Evolutionary conservation across 768 basidiomycete genomes (phyloP), one percentile per base, ranked within the genome.

Genomic region (Boletus sp.): DNA sequence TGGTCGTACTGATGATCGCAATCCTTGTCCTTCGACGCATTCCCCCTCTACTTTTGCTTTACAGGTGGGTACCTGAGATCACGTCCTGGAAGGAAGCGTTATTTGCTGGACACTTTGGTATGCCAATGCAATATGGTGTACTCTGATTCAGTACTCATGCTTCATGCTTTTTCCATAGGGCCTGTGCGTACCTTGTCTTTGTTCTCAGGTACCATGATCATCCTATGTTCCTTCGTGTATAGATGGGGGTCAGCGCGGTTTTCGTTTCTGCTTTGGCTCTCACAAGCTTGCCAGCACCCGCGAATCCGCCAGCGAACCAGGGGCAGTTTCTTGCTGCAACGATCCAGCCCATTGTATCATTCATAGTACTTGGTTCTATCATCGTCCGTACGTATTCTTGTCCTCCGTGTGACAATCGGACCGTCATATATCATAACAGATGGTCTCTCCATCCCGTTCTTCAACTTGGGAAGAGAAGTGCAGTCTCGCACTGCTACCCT

Each of bases 241-340:
- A 93, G 78, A 94, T 97, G 90, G 95, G 95, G 48, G 93, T 97
- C 23, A 85, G 88, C 0, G 88, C 96, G 7, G 77, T 98, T 42
- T 99, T 98, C 69, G 87, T 98, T 51, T 84, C 88, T 10, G 85
- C 83, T 0, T 70, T 93, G 27, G 90, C 92, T 4, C 67, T 84
- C 9, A 78, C 78, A 23, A 80, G 79, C 47, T 75, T 94, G 0
- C 82, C 87, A 6, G 64, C 61, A 10, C 83, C 87, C 1, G 68
- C 74, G 2, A 66, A 72, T 50, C 88, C 90, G 0, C 88, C 90
- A 0, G 71, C 75, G 50, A 79, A 78, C 40, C 85, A 90, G 61
- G 76, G 83, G 44, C 91, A 97, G 58, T 60, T 86, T 15, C 78
- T 98, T n/a, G 81, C 86, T 0, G 79, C 81, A 5, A 77, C 75